Evolutionary conservation across 2,329 filamentous ascomycete genomes (phyloP).

Genomic region (Epichloe amarillans): DNA sequence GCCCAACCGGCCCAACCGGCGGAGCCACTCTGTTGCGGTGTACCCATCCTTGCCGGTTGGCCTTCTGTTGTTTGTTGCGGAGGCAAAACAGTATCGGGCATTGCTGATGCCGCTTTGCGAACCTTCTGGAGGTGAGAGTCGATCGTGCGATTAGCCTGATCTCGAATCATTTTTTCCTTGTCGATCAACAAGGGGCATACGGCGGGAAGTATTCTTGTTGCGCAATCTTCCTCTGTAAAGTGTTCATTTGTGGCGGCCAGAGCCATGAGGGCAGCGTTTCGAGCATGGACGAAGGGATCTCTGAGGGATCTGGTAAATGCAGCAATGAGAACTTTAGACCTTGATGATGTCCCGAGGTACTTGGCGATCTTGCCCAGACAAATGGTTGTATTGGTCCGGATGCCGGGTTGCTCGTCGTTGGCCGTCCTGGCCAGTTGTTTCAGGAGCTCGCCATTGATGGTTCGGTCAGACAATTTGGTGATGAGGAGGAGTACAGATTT

Average conservation of each 20-base stretch:
- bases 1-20: conserved; percentile 82
- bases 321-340: conserved; percentile 82
- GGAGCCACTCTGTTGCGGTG: conserved; percentile 51
- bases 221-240: conserved; percentile 84
- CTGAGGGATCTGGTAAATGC: conserved; percentile 81
- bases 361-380: conserved; percentile 93
- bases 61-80: conserved; percentile 42
- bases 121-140: conserved; percentile 76
- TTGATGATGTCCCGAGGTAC: conserved; percentile 63
- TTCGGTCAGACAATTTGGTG: conserved; percentile 78
- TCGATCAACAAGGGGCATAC: conserved; percentile 79
- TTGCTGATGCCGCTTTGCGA: conserved; percentile 59
- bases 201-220: conserved; percentile 66
- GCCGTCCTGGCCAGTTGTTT: conserved; percentile 88
- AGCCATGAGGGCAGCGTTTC: conserved; percentile 79
- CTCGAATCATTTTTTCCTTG: conserved; percentile 88
- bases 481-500: conserved; percentile 86
- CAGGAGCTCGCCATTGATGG: conserved; percentile 84
- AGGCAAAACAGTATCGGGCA: conserved; percentile 71
- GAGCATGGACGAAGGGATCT: conserved; percentile 88
- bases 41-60: conserved; percentile 60
- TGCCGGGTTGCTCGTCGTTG: conserved; percentile 94
- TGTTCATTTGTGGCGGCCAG: conserved; percentile 73
- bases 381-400: conserved; percentile 95
- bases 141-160: conserved; percentile 80